A percentile compares a stretch with the other conserved stretches of the same genome.
These are phyloP conservation scores for Cercospora sojina DNA, from an alignment of 2,329 filamentous ascomycete species.

Conservation along the genomic window DNA sequence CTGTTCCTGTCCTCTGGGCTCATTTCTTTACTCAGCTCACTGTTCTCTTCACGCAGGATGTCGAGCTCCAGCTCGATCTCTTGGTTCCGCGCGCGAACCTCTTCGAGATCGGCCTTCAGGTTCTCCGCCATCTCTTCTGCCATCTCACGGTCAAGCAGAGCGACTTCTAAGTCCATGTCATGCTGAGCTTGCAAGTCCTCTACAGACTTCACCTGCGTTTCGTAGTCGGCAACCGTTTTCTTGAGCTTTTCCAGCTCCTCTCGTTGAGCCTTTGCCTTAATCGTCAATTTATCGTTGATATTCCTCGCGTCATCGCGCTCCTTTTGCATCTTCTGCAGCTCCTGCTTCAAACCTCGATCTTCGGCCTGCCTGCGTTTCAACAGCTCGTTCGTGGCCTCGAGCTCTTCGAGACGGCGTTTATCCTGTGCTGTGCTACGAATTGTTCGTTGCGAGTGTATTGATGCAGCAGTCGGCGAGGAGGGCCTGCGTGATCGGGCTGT, in stretches of 20 bases:
- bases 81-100: conserved; percentile 71
- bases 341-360: conserved; percentile 80
- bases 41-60: conserved; percentile 81
- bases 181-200: conserved; percentile 78
- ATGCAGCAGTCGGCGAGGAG: conserved; percentile 36
- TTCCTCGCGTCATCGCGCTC: conserved; percentile 76
- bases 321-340: conserved; percentile 70
- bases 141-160: conserved; percentile 89
- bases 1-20: conserved; percentile 82
- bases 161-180: conserved; percentile 80
- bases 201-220: conserved; percentile 66
- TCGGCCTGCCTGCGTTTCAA: conserved; percentile 85
- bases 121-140: conserved; percentile 89
- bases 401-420: conserved; percentile 73
- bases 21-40: conserved; percentile 79
- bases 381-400: conserved; percentile 82
- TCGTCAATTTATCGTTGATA: conserved; percentile 87
- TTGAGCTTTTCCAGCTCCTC: conserved; percentile 75
- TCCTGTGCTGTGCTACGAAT: conserved; percentile 51
- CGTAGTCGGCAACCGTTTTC: conserved; percentile 73
- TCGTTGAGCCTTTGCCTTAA: conserved; percentile 82
- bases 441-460: conserved; percentile 35
- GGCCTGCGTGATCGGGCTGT: conserved; percentile 32
- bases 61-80: conserved; percentile 87
- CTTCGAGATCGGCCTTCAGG: conserved; percentile 75